Conservation (phyloP, 163 green algal species). For the Scenedesmus sp. region DNA sequence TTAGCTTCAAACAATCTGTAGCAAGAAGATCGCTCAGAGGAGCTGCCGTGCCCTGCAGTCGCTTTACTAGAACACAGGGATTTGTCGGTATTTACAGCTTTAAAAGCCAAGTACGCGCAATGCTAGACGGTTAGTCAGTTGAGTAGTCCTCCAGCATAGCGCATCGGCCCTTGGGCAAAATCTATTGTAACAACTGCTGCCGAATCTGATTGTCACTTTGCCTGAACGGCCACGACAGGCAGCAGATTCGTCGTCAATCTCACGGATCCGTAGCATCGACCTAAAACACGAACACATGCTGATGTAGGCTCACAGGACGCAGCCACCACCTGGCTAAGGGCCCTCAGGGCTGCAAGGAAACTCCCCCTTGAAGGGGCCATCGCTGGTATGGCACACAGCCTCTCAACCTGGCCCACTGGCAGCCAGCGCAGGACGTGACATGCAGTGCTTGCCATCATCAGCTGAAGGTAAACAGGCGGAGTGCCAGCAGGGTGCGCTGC, state of each 20-base stretch:
- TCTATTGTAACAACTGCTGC: background rate
- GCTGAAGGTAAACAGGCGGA: slow-evolving; percentile 71
- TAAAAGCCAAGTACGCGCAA: background rate
- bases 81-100: background rate
- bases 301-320: too few relatives aligned
- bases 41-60: background rate
- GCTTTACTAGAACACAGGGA: background rate
- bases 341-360: too few relatives aligned
- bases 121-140: background rate
- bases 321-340: too few relatives aligned
- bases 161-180: background rate
- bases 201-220: background rate
- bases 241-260: background rate
- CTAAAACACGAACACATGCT: too few relatives aligned
- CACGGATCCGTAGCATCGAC: too few relatives aligned
- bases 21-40: background rate
- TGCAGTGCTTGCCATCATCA: slow-evolving; percentile 15
- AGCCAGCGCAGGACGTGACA: background rate
- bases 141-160: background rate
- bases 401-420: too few relatives aligned
- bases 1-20: background rate
- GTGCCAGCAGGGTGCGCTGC: slow-evolving; percentile 58
- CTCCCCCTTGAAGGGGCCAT: too few relatives aligned
- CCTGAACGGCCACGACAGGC: background rate
- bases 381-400: too few relatives aligned